These are phyloP conservation scores for Diutina neorugosa DNA, from an alignment of 1,139 yeast genomes.

Conservation along the genomic window DNA sequence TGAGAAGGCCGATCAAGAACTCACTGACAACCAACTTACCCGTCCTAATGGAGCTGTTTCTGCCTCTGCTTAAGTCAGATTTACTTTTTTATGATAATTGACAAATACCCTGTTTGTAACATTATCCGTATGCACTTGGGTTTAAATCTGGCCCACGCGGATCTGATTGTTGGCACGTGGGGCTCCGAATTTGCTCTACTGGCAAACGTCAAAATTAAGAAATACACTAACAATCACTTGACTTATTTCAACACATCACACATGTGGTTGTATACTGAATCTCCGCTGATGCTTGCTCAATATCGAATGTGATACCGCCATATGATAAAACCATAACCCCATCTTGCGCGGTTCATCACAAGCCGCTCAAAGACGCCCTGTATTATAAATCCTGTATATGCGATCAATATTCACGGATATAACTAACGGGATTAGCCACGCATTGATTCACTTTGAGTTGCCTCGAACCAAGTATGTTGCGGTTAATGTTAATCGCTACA, in stretches of 20 bases:
- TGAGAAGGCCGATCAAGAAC: conserved; percentile 6
- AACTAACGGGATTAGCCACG: conserved; percentile 17
- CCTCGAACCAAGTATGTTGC: conserved; percentile 34
- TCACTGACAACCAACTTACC: conserved; percentile 11
- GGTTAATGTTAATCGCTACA: conserved; percentile 46
- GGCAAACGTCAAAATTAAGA: not conserved
- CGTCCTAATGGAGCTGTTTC: conserved; percentile 10
- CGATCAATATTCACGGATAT: not conserved
- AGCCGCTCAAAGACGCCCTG: too few relatives aligned
- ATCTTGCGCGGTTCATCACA: too few relatives aligned
- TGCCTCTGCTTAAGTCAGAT: conserved; percentile 9
- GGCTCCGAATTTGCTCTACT: not conserved
- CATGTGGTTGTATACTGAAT: too few relatives aligned
- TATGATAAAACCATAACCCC: too few relatives aligned
- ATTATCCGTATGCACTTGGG: not conserved
- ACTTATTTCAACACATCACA: too few relatives aligned
- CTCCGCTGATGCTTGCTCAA: too few relatives aligned
- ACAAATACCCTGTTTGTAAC: not conserved
- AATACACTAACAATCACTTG: too few relatives aligned
- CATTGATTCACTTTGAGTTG: conserved; percentile 72
- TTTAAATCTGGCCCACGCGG: not conserved
- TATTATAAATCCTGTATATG: not conserved
- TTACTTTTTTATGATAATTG: not conserved
- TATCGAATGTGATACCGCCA: too few relatives aligned
- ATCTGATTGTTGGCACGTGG: not conserved